These are phyloP conservation scores for Salix koriyanagi DNA, from an alignment of 345 rosid species.

Conservation along the genomic window DNA sequence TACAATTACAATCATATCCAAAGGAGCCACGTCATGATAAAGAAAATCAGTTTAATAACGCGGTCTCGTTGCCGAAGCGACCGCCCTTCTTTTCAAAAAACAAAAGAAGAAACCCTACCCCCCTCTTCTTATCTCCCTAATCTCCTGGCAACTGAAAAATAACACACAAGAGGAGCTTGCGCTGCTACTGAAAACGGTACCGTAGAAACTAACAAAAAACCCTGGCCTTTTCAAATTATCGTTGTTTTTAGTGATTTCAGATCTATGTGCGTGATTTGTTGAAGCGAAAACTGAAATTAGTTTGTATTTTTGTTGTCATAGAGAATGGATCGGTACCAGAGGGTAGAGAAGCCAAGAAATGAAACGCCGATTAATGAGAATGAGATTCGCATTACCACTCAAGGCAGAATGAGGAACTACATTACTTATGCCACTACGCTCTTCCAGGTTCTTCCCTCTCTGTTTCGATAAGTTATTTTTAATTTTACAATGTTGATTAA, in stretches of 20 bases:
- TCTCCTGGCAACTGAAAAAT: background rate
- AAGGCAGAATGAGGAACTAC: slow-evolving; percentile 40
- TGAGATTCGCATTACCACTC: slow-evolving; percentile 40
- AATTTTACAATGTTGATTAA: background rate
- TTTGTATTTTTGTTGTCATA: background rate
- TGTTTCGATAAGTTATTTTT: background rate
- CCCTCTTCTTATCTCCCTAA: background rate
- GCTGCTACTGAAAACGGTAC: background rate
- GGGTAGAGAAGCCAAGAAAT: slow-evolving; percentile 30
- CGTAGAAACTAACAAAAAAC: background rate
- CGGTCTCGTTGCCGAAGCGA: background rate
- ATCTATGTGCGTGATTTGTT: too few relatives aligned
- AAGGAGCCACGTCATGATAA: background rate
- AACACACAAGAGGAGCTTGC: background rate
- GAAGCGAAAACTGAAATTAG: too few relatives aligned
- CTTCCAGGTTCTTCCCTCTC: slow-evolving; percentile 19
- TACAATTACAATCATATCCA: background rate
- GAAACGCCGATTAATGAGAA: slow-evolving; percentile 32
- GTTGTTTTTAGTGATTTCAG: too few relatives aligned
- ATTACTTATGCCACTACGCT: slow-evolving; percentile 36
- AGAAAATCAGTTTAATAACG: background rate
- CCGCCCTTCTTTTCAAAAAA: background rate
- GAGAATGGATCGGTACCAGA: slow-evolving; percentile 34
- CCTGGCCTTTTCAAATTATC: background rate
- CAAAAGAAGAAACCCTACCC: background rate